Evolutionary conservation across 1,284 basidiomycete species (phyloP).

Genomic region (Ceratobasidium sp.): DNA sequence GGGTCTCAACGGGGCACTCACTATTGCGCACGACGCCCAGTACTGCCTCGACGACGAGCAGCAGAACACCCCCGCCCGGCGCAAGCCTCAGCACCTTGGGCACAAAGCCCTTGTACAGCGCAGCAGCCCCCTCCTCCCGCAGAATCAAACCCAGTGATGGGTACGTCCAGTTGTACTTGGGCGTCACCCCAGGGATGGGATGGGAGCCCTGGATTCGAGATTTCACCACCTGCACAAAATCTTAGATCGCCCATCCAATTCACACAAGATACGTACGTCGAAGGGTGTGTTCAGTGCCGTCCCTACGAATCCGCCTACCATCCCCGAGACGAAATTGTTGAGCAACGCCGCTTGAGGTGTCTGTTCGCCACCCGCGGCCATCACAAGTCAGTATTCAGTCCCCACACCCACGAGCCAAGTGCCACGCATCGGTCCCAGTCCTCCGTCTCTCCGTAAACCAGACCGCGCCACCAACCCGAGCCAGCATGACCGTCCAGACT

Average conservation of each 20-base stretch:
- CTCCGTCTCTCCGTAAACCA: no score
- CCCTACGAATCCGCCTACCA: slow-evolving; percentile 86
- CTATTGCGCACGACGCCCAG: slow-evolving; percentile 59
- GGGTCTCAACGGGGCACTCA: slow-evolving; percentile 1
- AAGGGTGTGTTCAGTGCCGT: slow-evolving; percentile 84
- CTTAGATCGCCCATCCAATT: slow-evolving; percentile 20
- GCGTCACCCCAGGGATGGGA: slow-evolving; percentile 69
- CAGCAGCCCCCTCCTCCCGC: slow-evolving; percentile 88
- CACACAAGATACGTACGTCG: slow-evolving; percentile 58
- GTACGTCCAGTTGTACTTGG: slow-evolving; percentile 95
- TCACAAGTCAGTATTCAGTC: not conserved
- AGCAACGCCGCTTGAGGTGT: slow-evolving; percentile 75
- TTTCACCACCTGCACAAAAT: slow-evolving; percentile 82
- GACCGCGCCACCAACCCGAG: no score
- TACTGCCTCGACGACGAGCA: slow-evolving; percentile 91
- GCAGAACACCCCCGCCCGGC: slow-evolving; percentile 93
- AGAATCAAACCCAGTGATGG: slow-evolving; percentile 81
- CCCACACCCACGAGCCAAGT: no score
- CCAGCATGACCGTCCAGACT: slow-evolving; percentile 8
- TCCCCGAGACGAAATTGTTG: slow-evolving; percentile 94
- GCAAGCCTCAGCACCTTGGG: slow-evolving; percentile 88
- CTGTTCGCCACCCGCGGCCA: slow-evolving; percentile 55
- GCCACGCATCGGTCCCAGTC: no score
- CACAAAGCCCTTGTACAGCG: slow-evolving; percentile 94
- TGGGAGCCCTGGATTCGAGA: slow-evolving; percentile 89